A percentile compares a stretch with the other conserved stretches of the same genome.
Conservation (phyloP, 1,284 basidiomycete genomes). For the Irpex rosettiformis region DNA sequence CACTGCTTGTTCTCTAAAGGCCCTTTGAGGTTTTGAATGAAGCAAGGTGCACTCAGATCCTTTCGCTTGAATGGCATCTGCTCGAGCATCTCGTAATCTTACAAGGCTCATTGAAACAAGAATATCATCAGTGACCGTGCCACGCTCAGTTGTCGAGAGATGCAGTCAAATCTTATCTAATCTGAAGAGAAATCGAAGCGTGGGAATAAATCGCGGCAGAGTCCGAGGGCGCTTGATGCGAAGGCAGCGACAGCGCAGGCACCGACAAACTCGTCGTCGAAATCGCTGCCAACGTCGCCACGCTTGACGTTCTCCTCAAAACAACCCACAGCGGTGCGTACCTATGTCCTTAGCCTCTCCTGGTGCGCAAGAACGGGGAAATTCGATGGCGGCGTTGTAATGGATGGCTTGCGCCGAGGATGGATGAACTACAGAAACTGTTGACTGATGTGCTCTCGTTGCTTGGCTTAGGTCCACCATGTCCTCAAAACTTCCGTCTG, state of each 20-base stretch:
- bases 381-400: slow-evolving; percentile 22
- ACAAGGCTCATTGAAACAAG: too few species aligned
- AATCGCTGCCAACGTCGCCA: slow-evolving; percentile 32
- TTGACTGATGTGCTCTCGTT: slow-evolving; percentile 17
- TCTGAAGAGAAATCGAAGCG: not conserved
- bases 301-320: slow-evolving; percentile 31
- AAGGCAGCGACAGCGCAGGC: slow-evolving; percentile 11
- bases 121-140: too few species aligned
- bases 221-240: slow-evolving; percentile 11
- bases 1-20: too few species aligned
- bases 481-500: slow-evolving; percentile 90
- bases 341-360: slow-evolving; percentile 9
- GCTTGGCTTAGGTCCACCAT: slow-evolving; percentile 34
- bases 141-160: too few species aligned
- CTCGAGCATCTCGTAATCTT: too few species aligned
- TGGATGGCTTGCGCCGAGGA: slow-evolving; percentile 25
- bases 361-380: slow-evolving; percentile 28
- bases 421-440: slow-evolving; percentile 28
- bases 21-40: too few species aligned
- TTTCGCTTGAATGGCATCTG: too few species aligned
- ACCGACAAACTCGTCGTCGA: slow-evolving; percentile 25
- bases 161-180: not conserved
- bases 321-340: slow-evolving; percentile 33
- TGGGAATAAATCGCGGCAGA: slow-evolving; percentile 15
- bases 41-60: too few species aligned